These are phyloP conservation scores for Apium graveolens DNA, from an alignment of 129 eudicot species.

Conservation along the genomic window DNA sequence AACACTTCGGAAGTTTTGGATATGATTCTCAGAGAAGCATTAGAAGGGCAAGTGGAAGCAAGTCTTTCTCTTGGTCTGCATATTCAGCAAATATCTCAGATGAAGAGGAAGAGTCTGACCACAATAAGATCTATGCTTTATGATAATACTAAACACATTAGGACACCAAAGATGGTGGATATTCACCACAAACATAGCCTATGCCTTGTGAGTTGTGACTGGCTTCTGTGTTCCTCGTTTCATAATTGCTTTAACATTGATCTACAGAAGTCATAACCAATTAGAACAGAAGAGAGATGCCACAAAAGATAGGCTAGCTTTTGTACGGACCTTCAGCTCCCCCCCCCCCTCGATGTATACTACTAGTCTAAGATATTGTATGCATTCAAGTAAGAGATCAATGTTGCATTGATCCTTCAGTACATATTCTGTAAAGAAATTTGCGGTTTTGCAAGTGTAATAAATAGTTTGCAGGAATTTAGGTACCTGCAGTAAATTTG, in stretches of 20 bases:
- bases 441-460: background rate
- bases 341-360: background rate
- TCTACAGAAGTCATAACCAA: background rate
- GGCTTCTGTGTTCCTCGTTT: background rate
- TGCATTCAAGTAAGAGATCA: background rate
- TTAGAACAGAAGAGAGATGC: background rate
- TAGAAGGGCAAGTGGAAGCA: constrained; percentile 68
- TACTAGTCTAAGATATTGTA: background rate
- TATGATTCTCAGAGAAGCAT: constrained; percentile 12
- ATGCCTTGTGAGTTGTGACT: background rate
- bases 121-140: constrained; percentile 14
- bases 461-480: background rate
- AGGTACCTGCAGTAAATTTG: background rate
- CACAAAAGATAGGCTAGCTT: no score
- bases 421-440: background rate
- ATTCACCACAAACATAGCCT: background rate
- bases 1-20: constrained; percentile 5
- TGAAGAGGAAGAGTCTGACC: constrained; percentile 22
- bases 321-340: background rate
- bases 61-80: constrained; percentile 70
- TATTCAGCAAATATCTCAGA: constrained; percentile 74
- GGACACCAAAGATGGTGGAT: background rate
- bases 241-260: background rate
- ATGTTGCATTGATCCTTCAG: background rate
- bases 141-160: constrained; percentile 7